phyloP scores from a whole-genome alignment of 2,329 filamentous ascomycete genomes.

The Cordyceps fumosorosea region DNA sequence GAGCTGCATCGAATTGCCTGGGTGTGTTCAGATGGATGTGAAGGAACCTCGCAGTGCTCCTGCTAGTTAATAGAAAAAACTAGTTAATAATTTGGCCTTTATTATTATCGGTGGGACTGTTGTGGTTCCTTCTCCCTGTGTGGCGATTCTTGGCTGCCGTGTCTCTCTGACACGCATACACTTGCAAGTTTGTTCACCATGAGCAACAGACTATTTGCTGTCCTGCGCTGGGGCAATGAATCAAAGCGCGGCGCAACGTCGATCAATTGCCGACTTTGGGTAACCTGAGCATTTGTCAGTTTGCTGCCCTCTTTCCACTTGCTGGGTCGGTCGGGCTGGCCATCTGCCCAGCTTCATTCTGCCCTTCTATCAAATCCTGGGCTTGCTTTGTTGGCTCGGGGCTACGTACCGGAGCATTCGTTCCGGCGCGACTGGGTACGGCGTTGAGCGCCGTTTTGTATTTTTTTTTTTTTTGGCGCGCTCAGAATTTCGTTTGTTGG shows the following conservation, averaged over 20 bases:
- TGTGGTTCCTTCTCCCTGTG: too few relatives aligned
- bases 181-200: not conserved
- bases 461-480: not conserved
- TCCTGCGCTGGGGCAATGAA: not conserved
- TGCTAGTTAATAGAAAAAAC: too few relatives aligned
- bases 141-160: too few relatives aligned
- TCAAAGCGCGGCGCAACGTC: not conserved
- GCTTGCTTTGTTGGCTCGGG: not conserved
- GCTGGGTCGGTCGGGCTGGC: too few relatives aligned
- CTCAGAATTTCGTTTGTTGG: not conserved
- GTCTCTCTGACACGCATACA: not conserved
- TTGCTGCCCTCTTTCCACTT: not conserved
- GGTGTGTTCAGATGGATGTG: too few relatives aligned
- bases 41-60: too few relatives aligned
- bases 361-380: not conserved
- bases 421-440: not conserved
- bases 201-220: not conserved
- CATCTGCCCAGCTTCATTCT: not conserved
- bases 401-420: not conserved
- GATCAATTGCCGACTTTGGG: not conserved
- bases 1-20: too few relatives aligned
- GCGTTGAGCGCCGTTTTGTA: not conserved
- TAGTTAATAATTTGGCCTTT: too few relatives aligned
- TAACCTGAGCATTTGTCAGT: not conserved
- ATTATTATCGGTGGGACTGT: too few relatives aligned